Evolutionary conservation across 331 rosid species (phyloP).

Genomic region (Arachis monticola): DNA sequence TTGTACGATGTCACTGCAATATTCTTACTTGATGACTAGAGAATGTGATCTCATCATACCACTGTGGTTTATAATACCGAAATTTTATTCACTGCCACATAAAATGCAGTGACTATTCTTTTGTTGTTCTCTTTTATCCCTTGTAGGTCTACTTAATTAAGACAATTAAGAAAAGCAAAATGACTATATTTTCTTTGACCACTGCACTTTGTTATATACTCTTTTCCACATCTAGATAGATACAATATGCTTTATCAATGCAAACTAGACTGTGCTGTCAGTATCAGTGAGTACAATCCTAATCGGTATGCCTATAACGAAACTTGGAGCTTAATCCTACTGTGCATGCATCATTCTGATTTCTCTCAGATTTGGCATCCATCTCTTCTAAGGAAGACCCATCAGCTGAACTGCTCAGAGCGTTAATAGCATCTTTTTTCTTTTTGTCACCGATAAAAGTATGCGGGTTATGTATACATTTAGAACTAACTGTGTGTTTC

Average conservation of each 20-base stretch:
- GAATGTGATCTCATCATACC: neutral
- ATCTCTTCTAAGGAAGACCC: neutral
- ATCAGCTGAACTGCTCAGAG: neutral
- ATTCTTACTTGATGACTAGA: neutral
- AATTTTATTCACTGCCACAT: neutral
- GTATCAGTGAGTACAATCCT: conserved; percentile 2
- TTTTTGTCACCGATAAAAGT: neutral
- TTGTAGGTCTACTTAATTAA: neutral
- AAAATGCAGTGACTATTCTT: neutral
- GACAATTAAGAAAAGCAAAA: neutral
- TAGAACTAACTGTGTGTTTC: conserved; percentile 27
- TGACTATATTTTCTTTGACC: neutral
- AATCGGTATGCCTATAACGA: neutral
- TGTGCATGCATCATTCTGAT: conserved; percentile 13
- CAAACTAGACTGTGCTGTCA: neutral
- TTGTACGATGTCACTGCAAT: neutral
- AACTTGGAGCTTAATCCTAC: neutral
- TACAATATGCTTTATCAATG: neutral
- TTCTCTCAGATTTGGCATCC: neutral
- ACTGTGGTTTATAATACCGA: neutral
- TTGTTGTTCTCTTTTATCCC: too few species aligned
- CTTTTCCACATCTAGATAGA: neutral
- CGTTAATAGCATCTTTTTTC: conserved; percentile 2
- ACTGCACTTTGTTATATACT: neutral
- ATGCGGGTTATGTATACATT: neutral